Conservation (phyloP, 345 rosid genomes). For the Eucalyptus regnans region DNA sequence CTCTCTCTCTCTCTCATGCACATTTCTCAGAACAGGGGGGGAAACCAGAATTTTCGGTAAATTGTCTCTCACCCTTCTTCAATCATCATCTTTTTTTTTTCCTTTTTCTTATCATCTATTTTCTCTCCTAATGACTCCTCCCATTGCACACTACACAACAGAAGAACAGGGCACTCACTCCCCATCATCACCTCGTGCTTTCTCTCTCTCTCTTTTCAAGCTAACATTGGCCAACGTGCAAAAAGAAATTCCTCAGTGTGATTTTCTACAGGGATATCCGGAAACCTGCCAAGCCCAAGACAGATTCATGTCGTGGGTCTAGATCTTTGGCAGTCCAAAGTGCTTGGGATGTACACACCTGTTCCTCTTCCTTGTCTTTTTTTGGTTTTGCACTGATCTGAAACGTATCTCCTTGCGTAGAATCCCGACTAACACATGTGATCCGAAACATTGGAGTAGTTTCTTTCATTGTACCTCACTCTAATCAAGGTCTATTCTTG, state of each 20-base stretch:
- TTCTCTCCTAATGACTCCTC: not conserved
- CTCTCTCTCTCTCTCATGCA: constrained; percentile 1
- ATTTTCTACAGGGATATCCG: not conserved
- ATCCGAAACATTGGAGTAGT: not conserved
- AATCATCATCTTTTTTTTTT: not conserved
- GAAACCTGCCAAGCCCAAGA: not conserved
- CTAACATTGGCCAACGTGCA: not conserved
- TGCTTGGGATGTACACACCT: not conserved
- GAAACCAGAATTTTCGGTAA: constrained; percentile 4
- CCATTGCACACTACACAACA: not conserved
- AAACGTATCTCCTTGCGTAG: not conserved
- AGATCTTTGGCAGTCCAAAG: not conserved
- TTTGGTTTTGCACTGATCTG: not conserved
- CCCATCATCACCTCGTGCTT: not conserved
- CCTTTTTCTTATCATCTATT: not conserved
- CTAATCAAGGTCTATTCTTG: not conserved
- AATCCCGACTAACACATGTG: not conserved
- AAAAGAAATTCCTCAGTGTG: no score
- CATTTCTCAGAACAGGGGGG: not conserved
- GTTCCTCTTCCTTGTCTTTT: not conserved
- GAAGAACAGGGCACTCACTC: not conserved
- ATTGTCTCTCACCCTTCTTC: not conserved
- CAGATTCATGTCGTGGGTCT: not conserved
- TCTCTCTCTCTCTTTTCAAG: not conserved
- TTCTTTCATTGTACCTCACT: no score